Conservation (phyloP, 371 early-diverging fungal species). For the Thermomucor indicae-seudaticae region DNA sequence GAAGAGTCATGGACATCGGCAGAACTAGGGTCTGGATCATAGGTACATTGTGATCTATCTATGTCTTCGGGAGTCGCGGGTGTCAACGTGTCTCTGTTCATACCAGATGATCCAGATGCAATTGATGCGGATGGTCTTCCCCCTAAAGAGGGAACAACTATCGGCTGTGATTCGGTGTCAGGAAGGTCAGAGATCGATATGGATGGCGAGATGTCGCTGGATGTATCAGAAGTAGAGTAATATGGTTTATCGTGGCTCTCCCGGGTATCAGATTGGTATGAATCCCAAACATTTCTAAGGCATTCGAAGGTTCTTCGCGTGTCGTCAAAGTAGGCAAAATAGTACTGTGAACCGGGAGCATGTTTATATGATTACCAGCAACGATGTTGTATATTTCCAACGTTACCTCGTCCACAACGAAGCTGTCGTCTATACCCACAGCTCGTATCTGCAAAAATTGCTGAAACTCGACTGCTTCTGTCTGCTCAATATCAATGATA, state of each 20-base stretch:
- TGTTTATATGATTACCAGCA: too few species aligned
- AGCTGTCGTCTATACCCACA: slow-evolving; percentile 55
- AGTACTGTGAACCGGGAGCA: slow-evolving; percentile 55
- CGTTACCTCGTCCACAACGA: slow-evolving; percentile 63
- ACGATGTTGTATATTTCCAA: too few species aligned
- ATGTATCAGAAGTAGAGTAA: neutral
- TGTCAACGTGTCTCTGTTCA: neutral
- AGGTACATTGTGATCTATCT: neutral
- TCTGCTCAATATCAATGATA: slow-evolving; percentile 59
- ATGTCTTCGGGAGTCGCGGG: neutral
- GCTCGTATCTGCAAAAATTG: slow-evolving; percentile 58
- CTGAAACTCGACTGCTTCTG: slow-evolving; percentile 53
- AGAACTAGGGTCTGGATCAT: slow-evolving; percentile 8
- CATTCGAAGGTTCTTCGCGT: slow-evolving; percentile 35
- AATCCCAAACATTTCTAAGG: slow-evolving; percentile 29
- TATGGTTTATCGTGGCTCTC: neutral
- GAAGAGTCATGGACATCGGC: slow-evolving; percentile 18
- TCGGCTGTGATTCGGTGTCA: slow-evolving; percentile 26
- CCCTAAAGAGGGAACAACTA: slow-evolving; percentile 16
- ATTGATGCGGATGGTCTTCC: slow-evolving; percentile 2
- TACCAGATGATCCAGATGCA: slow-evolving; percentile 4
- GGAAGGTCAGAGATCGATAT: slow-evolving; percentile 37
- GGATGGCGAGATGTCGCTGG: slow-evolving; percentile 24
- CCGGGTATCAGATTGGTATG: slow-evolving; percentile 3
- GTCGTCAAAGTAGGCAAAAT: slow-evolving; percentile 66